These are phyloP conservation scores for Alternaria arborescens DNA, from an alignment of 2,329 filamentous ascomycete genomes.

Conservation along the genomic window DNA sequence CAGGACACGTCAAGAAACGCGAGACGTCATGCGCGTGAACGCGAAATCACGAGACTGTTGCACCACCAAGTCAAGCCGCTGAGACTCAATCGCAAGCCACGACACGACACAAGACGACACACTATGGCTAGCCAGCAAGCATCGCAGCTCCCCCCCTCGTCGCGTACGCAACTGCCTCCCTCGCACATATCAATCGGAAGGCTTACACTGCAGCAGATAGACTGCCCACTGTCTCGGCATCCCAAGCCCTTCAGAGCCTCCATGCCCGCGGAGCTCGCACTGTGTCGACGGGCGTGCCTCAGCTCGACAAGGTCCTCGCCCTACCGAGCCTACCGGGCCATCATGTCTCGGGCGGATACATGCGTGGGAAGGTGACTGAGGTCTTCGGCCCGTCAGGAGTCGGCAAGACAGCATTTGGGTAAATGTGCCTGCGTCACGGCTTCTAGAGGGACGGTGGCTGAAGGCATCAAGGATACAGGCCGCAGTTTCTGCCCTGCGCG, in stretches of 20 bases:
- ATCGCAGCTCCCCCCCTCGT: constrained; percentile 41
- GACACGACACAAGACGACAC: constrained; percentile 26
- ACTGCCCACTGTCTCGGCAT: constrained; percentile 78
- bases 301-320: constrained; percentile 57
- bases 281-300: constrained; percentile 58
- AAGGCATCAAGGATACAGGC: constrained; percentile 70
- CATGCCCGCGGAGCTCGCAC: constrained; percentile 59
- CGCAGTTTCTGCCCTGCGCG: constrained; percentile 68
- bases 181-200: neutral
- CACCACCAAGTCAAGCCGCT: constrained; percentile 9
- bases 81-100: constrained; percentile 7
- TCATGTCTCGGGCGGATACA: constrained; percentile 63
- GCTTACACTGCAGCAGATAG: constrained; percentile 64
- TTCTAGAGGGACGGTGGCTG: constrained; percentile 29
- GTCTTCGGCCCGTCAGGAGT: constrained; percentile 86
- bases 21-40: constrained; percentile 27
- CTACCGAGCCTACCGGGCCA: constrained; percentile 36
- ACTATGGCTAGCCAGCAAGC: constrained; percentile 45
- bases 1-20: constrained; percentile 11
- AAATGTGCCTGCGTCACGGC: constrained; percentile 49
- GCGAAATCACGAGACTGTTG: constrained; percentile 33
- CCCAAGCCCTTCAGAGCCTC: constrained; percentile 72
- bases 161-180: constrained; percentile 44
- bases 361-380: constrained; percentile 81
- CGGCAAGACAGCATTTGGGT: constrained; percentile 87